Conservation (phyloP, 1,284 basidiomycete genomes). For the Boletus albobrunnescens region DNA sequence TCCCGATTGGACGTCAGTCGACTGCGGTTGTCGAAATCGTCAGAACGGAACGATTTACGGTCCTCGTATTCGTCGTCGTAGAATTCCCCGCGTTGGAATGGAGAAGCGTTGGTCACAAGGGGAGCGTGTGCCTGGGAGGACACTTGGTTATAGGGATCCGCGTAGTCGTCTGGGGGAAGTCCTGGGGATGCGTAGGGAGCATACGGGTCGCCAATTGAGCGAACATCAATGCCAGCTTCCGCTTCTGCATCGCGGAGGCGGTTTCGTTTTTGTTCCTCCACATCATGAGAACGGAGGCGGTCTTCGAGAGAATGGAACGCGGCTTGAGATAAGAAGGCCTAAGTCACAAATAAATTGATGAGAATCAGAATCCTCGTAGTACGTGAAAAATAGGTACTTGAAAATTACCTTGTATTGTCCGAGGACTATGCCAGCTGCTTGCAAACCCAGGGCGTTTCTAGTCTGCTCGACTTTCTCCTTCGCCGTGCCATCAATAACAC, state of each 20-base stretch:
- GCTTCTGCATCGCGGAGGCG: conserved; percentile 70
- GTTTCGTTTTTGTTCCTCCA: conserved; percentile 79
- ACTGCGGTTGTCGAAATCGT: conserved; percentile 73
- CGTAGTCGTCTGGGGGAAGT: conserved; percentile 42
- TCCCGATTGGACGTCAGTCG: conserved; percentile 72
- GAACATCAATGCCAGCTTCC: conserved; percentile 67
- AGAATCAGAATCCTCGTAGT: conserved; percentile 8
- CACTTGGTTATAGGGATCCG: conserved; percentile 43
- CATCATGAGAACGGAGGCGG: conserved; percentile 75
- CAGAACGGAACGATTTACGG: conserved; percentile 67
- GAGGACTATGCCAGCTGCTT: conserved; percentile 73
- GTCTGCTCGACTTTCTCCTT: conserved; percentile 56
- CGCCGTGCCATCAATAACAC: conserved; percentile 47
- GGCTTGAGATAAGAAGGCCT: conserved; percentile 88
- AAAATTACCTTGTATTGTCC: conserved; percentile 71
- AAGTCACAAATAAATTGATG: conserved; percentile 5
- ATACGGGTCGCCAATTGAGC: conserved; percentile 73
- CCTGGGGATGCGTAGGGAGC: conserved; percentile 62
- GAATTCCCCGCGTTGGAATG: conserved; percentile 64
- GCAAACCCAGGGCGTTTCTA: conserved; percentile 60
- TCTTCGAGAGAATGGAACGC: conserved; percentile 93
- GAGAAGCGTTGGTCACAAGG: conserved; percentile 76
- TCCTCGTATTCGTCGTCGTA: conserved; percentile 82
- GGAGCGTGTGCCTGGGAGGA: conserved; percentile 60
- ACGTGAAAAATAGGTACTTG: conserved; percentile 6